phyloP scores from a whole-genome alignment of 164 flowering plant species.

The Vitis rotundifolia region DNA sequence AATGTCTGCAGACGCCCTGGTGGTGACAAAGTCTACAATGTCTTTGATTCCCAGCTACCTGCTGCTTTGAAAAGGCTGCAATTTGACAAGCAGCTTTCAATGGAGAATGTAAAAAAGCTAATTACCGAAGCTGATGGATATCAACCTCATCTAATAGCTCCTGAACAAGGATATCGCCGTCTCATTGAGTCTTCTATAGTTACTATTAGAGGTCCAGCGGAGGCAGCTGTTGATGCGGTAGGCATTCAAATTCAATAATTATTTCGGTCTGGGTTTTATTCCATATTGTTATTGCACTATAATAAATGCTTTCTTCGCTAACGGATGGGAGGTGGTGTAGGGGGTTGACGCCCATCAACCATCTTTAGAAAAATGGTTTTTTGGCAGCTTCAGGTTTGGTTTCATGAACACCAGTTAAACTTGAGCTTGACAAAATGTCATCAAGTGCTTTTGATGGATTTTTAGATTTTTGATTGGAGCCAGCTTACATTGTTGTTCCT shows the following conservation, averaged over 20 bases:
- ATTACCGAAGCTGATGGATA: conserved; percentile 93
- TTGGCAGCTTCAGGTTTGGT: too few relatives aligned
- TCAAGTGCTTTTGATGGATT: too few relatives aligned
- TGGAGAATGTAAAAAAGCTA: conserved; percentile 76
- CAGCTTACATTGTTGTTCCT: too few relatives aligned
- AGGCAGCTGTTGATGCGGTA: conserved; percentile 80
- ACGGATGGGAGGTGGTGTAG: too few relatives aligned
- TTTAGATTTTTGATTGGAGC: too few relatives aligned
- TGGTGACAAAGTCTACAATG: conserved; percentile 74
- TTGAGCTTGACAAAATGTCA: too few relatives aligned
- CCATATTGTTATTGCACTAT: not conserved
- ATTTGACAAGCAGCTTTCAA: conserved; percentile 80
- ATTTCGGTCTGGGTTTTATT: not conserved
- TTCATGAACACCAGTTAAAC: too few relatives aligned
- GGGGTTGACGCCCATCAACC: too few relatives aligned
- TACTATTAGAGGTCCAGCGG: conserved; percentile 69
- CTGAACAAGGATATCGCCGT: conserved; percentile 82
- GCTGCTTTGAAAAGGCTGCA: conserved; percentile 83
- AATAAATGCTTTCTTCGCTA: not conserved
- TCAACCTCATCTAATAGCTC: conserved; percentile 89
- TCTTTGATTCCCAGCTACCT: conserved; percentile 83
- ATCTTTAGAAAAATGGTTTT: too few relatives aligned
- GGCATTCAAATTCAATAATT: not conserved
- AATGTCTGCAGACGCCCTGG: conserved; percentile 68
- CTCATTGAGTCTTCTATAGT: conserved; percentile 64